Conservation (phyloP, 2,329 filamentous ascomycete species). For the Diaporthe sp. region DNA sequence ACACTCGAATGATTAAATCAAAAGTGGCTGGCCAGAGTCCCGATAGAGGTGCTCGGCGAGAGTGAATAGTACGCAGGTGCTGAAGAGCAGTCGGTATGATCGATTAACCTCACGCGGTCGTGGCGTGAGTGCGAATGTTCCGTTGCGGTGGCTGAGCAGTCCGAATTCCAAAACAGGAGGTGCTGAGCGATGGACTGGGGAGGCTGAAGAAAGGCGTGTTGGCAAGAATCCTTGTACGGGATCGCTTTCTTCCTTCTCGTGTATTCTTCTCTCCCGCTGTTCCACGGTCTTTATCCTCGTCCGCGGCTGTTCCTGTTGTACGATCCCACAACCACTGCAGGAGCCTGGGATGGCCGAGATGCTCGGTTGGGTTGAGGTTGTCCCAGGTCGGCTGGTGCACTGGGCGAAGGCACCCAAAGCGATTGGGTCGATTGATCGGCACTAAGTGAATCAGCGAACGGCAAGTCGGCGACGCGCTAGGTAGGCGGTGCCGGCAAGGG, state of each 20-base stretch:
- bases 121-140: conserved; percentile 3
- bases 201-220: not conserved
- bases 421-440: conserved; percentile 14
- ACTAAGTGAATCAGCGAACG: conserved; percentile 30
- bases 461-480: conserved; percentile 34
- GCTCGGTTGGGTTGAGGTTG: not conserved
- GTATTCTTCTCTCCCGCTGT: not conserved
- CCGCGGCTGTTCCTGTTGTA: conserved; percentile 1
- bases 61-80: conserved; percentile 8
- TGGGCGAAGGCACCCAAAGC: not conserved
- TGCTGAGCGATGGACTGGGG: not conserved
- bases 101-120: conserved; percentile 17
- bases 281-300: not conserved
- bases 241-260: not conserved
- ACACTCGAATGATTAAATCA: conserved; percentile 13
- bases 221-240: not conserved
- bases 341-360: not conserved
- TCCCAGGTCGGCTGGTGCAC: not conserved
- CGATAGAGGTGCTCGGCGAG: not conserved
- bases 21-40: conserved; percentile 22
- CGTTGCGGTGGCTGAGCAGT: conserved; percentile 15
- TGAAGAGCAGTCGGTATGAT: conserved; percentile 28
- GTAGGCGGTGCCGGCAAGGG: conserved; percentile 33
- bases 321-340: not conserved
- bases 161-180: conserved; percentile 20